Evolutionary conservation across 1,139 yeast genomes (phyloP).

Genomic region (Taiozyma sp.): DNA sequence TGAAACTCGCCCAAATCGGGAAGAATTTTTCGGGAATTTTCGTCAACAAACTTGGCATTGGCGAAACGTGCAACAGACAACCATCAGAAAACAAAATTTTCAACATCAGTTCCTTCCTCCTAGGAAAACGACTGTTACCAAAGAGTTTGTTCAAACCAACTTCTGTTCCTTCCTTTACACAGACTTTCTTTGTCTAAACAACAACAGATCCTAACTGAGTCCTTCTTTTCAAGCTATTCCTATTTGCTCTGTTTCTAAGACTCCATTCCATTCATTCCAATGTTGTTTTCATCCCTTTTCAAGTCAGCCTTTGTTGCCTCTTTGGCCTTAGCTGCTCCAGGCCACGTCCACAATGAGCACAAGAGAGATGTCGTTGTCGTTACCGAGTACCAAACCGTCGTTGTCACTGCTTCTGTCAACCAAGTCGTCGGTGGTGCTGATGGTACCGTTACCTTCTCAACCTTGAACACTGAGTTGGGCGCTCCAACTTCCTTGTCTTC

Average conservation of each 20-base stretch:
- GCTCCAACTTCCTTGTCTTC: constrained; percentile 20
- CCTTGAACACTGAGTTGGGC: constrained; percentile 24
- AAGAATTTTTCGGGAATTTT: background rate
- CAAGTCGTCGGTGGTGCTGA: constrained; percentile 28
- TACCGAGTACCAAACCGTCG: constrained; percentile 33
- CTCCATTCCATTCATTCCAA: constrained; percentile 7
- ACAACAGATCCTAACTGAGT: background rate
- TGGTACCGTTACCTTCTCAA: constrained; percentile 27
- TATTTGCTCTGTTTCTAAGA: background rate
- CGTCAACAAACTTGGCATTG: background rate
- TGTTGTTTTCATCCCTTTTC: constrained; percentile 28
- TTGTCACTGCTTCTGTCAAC: constrained; percentile 34
- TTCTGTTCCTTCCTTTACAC: constrained; percentile 28
- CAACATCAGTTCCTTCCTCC: background rate
- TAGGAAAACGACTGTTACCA: background rate
- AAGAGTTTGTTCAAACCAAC: constrained; percentile 16
- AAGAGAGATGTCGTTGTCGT: constrained; percentile 42
- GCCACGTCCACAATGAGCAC: constrained; percentile 41
- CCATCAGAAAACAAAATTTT: constrained; percentile 4
- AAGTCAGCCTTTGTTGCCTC: constrained; percentile 31
- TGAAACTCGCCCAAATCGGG: background rate
- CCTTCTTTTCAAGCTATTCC: constrained; percentile 1
- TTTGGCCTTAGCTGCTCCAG: constrained; percentile 29
- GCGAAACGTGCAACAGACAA: background rate
- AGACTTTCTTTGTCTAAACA: constrained; percentile 16